Percentiles rank a stretch among this genome's conserved stretches.
These are phyloP conservation scores for Luffa aegyptiaca DNA, from an alignment of 306 rosid species.

Conservation along the genomic window DNA sequence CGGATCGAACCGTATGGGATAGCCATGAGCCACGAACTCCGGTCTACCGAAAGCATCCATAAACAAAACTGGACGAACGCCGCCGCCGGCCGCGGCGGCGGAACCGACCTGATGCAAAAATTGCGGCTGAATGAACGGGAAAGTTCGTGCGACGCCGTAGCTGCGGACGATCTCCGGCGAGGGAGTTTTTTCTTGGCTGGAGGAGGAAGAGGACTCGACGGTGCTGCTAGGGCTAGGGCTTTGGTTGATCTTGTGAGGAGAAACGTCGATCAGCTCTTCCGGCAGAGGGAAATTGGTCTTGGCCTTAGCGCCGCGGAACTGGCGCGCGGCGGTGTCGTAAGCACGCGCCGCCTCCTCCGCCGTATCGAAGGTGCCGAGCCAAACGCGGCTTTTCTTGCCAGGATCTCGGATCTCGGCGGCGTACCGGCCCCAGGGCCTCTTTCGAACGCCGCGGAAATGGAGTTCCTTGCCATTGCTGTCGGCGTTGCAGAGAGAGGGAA, in stretches of 20 bases:
- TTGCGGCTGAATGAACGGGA: conserved; percentile 34
- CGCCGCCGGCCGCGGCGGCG: background rate
- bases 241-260: conserved; percentile 1
- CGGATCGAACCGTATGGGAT: conserved; percentile 27
- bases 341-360: conserved; percentile 20
- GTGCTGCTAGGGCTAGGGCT: conserved; percentile 10
- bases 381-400: conserved; percentile 20
- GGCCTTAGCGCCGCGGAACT: conserved; percentile 17
- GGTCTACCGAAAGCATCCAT: background rate
- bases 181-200: conserved; percentile 10
- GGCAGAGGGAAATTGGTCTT: conserved; percentile 13
- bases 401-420: conserved; percentile 25
- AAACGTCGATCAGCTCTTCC: background rate
- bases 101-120: conserved; percentile 11
- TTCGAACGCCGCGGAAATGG: conserved; percentile 18
- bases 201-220: conserved; percentile 21
- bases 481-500: background rate
- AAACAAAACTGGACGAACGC: conserved; percentile 20
- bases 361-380: conserved; percentile 21
- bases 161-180: conserved; percentile 28
- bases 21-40: conserved; percentile 23
- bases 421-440: conserved; percentile 25
- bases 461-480: background rate
- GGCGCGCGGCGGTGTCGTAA: conserved; percentile 15
- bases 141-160: conserved; percentile 13